Evolutionary conservation across 1,284 basidiomycete genomes (phyloP).

Genomic region (Ceratobasidium sp.): DNA sequence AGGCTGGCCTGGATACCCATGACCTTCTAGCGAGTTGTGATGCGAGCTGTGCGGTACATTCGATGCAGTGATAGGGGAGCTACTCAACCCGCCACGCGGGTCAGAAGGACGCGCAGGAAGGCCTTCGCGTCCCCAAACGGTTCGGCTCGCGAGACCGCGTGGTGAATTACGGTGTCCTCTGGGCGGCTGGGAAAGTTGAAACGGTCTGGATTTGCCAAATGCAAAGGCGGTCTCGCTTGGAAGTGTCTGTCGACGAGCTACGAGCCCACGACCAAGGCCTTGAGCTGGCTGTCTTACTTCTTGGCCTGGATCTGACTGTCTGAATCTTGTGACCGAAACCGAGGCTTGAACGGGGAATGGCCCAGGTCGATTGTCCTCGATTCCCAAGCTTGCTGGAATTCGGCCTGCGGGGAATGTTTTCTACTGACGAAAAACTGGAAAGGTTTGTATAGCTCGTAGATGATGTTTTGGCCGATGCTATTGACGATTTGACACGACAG

Average conservation of each 20-base stretch:
- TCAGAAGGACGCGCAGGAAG: constrained; percentile 29
- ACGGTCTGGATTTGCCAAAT: constrained; percentile 13
- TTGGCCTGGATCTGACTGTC: constrained; percentile 34
- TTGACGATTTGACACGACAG: constrained; percentile 8
- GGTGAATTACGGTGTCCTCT: constrained; percentile 20
- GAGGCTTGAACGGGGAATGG: constrained; percentile 27
- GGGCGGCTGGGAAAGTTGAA: constrained; percentile 24
- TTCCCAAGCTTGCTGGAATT: not conserved
- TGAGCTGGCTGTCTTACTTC: constrained; percentile 2
- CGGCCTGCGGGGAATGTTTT: constrained; percentile 4
- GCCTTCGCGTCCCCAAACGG: constrained; percentile 37
- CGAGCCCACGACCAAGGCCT: not conserved
- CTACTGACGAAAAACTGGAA: constrained; percentile 12
- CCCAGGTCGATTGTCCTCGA: not conserved
- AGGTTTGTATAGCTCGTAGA: constrained; percentile 11
- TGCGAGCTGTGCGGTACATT: not conserved
- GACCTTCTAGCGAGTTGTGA: not conserved
- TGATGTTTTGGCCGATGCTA: constrained; percentile 7
- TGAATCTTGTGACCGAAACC: not conserved
- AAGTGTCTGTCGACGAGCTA: constrained; percentile 25
- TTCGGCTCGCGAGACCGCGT: constrained; percentile 10
- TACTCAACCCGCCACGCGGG: not conserved
- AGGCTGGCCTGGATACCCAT: not conserved
- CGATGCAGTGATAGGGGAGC: not conserved
- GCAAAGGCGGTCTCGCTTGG: constrained; percentile 19